Conservation (phyloP, 352 stramenopile genomes). For the Globisporangium polare region DNA sequence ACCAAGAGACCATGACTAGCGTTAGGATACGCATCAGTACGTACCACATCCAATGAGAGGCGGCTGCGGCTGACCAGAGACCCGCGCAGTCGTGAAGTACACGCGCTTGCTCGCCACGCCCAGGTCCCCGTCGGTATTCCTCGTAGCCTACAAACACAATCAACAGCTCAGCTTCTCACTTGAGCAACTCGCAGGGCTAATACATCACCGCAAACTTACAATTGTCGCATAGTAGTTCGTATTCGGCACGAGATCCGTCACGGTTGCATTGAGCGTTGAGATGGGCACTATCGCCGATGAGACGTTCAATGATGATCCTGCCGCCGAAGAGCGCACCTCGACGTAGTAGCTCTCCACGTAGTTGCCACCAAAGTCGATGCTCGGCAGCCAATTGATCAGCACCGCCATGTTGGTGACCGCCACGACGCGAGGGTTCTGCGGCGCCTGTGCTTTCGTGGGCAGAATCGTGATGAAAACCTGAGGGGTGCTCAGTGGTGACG, state of each 20-base stretch:
- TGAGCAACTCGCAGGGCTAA: neutral
- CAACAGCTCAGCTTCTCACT: neutral
- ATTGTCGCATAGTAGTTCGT: conserved; percentile 41
- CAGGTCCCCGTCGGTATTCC: conserved; percentile 22
- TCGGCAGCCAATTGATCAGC: conserved; percentile 30
- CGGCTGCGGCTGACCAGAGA: conserved; percentile 31
- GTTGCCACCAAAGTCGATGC: conserved; percentile 42
- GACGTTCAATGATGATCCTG: neutral
- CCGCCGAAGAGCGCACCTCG: conserved; percentile 15
- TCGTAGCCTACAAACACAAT: conserved; percentile 20
- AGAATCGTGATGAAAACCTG: conserved; percentile 22
- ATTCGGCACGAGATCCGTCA: conserved; percentile 20
- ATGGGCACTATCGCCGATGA: conserved; percentile 14
- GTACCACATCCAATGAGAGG: conserved; percentile 50
- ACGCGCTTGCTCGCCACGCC: conserved; percentile 33
- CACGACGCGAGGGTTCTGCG: conserved; percentile 21
- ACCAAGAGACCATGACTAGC: neutral
- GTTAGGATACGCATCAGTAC: neutral
- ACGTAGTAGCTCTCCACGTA: conserved; percentile 36
- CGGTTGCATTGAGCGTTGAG: conserved; percentile 17
- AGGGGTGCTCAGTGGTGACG: conserved; percentile 22
- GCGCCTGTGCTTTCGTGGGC: conserved; percentile 26
- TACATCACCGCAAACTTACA: conserved; percentile 24
- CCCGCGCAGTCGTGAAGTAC: conserved; percentile 35
- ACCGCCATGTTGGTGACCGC: conserved; percentile 15